Base-by-base conservation (phyloP, 2,329 filamentous ascomycete genomes). In the Truncatella angustata region DNA sequence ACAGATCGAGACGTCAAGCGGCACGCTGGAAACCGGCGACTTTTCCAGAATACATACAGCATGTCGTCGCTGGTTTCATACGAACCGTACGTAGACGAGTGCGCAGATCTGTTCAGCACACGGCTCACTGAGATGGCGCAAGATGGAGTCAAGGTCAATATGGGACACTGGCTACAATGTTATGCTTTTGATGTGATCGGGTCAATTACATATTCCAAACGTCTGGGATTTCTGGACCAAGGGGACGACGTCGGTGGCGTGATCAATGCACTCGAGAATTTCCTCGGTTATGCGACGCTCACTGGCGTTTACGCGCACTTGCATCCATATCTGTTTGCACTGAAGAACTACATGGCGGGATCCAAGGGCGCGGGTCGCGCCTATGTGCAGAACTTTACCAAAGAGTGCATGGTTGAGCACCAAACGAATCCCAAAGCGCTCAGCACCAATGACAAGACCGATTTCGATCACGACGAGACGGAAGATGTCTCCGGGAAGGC, bases 21-120 rank as follows among this genome's bases (percentile, higher is more conserved):
- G 1, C 66, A 70, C 35, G 53, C 64, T 5, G 51, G 59, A 7
- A 63, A 60, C 2, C 60, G 66, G 11, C 54, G 57, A 16, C 59
- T 62, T 9, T 66, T 63, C 24, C 64, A 67, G 48, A 58, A 53
- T n/a, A 62, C 53, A 0, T 70, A 69, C 52, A 59, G 62, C 9
- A 69, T 71, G 68, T 62, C 64, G 1, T 55, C 64, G 1, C 54
- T 71, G 14, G 57, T 70, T 3, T 58, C 61, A 6, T 71, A 70
- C 47, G 69, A 71, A 50, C 56, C 60, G 0, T 69, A 59, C 49
- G 67, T 70, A 0, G 61, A 70, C 42, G 56, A 66, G 14, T 70
- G 66, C 44, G 56, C 61, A 2, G 58, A 60, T 3, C 30, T 71
- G 0, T 65, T 67, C 45, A 34, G 51, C 9, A 58, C 58, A n/a